A percentile compares a stretch with the other conserved stretches of the same genome.
Conservation (phyloP, 441 rosid genomes). For the Codiaeum variegatum region DNA sequence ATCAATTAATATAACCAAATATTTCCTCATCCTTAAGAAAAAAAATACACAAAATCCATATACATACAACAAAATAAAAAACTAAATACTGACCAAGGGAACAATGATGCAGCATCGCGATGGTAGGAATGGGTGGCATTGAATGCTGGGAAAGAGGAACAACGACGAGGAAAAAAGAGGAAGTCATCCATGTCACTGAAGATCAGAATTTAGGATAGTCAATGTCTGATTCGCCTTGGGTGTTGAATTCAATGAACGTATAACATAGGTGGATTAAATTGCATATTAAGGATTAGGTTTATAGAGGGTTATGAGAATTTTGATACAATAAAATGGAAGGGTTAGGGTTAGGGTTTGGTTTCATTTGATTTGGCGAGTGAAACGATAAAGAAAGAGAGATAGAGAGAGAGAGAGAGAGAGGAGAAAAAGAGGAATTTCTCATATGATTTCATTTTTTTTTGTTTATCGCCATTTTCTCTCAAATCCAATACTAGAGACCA, state of each 20-base stretch:
- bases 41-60: neutral
- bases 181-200: slow-evolving; percentile 79
- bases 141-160: slow-evolving; percentile 33
- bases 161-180: slow-evolving; percentile 69
- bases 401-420: neutral
- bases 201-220: slow-evolving; percentile 91
- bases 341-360: slow-evolving; percentile 48
- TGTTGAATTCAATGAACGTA: slow-evolving; percentile 90
- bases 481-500: too few relatives aligned
- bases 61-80: neutral
- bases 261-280: neutral
- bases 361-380: slow-evolving; percentile 50
- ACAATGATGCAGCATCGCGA: slow-evolving; percentile 54
- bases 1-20: neutral
- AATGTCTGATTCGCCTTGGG: slow-evolving; percentile 94
- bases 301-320: neutral
- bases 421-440: too few relatives aligned
- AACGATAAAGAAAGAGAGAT: slow-evolving; percentile 11
- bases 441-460: too few relatives aligned
- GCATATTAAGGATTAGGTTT: neutral
- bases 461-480: too few relatives aligned
- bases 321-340: neutral
- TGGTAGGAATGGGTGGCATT: slow-evolving; percentile 69
- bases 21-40: neutral
- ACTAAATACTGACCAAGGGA: slow-evolving; percentile 67